Evolutionary conservation across 129 eudicot species (phyloP).

Genomic region (Solidago caesia): DNA sequence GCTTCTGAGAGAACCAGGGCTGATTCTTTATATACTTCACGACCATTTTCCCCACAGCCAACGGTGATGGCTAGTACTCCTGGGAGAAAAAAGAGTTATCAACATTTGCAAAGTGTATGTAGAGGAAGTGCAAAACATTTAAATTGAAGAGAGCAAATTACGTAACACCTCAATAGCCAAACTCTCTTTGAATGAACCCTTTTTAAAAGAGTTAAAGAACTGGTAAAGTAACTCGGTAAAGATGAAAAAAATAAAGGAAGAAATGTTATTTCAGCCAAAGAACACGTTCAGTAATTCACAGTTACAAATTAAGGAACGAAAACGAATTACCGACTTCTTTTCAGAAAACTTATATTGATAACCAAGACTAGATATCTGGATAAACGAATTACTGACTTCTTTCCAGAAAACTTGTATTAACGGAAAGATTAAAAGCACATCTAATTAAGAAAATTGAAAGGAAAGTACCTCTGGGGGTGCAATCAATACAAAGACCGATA

Average conservation of each 20-base stretch:
- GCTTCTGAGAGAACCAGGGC: constrained; percentile 49
- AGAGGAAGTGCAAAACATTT: not conserved
- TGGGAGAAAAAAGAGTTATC: not conserved
- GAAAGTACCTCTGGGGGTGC: too few relatives aligned
- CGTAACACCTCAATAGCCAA: constrained; percentile 51
- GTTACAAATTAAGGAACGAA: not conserved
- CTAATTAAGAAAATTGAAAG: too few relatives aligned
- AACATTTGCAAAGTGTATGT: constrained; percentile 1
- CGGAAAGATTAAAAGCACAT: too few relatives aligned
- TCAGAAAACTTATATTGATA: constrained; percentile 40
- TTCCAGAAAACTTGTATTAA: too few relatives aligned
- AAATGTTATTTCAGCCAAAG: not conserved
- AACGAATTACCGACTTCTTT: constrained; percentile 39
- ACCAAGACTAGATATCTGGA: constrained; percentile 29
- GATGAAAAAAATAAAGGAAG: constrained; percentile 33
- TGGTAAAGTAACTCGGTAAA: constrained; percentile 50
- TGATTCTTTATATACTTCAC: constrained; percentile 47
- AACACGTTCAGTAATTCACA: not conserved
- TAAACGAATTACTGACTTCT: not conserved
- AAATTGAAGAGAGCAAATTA: constrained; percentile 16
- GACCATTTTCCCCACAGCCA: constrained; percentile 56
- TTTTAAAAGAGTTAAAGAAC: constrained; percentile 41
- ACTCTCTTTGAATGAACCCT: constrained; percentile 50
- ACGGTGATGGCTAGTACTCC: constrained; percentile 39
- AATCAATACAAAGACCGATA: too few relatives aligned